These are phyloP conservation scores for Ustilago bromivora DNA, from an alignment of 1,284 basidiomycete species.

Conservation along the genomic window DNA sequence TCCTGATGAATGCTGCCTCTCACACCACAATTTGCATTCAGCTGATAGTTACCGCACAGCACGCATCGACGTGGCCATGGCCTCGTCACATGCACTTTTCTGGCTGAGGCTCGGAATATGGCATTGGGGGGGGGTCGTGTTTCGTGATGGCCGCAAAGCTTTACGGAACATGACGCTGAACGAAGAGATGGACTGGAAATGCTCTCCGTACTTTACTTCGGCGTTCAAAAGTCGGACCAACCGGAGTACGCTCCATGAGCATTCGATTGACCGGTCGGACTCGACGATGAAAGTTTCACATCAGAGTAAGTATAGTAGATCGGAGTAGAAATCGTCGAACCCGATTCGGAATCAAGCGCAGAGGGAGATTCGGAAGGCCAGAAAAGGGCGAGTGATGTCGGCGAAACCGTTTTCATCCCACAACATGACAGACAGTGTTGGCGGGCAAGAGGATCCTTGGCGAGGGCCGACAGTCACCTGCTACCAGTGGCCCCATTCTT, in stretches of 20 bases:
- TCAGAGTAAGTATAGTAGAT: not conserved
- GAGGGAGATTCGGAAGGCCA: not conserved
- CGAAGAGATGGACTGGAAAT: not conserved
- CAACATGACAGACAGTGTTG: not conserved
- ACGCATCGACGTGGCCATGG: not conserved
- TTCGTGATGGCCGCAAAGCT: not conserved
- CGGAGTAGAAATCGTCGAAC: constrained; percentile 12
- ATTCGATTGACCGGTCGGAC: not conserved
- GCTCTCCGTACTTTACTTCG: not conserved
- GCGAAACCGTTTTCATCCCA: not conserved
- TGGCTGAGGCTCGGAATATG: not conserved
- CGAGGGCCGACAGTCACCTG: not conserved
- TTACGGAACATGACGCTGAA: not conserved
- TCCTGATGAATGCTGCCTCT: not conserved
- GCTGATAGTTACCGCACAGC: not conserved
- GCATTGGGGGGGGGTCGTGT: too few species aligned
- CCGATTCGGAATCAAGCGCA: not conserved
- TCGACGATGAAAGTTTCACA: not conserved
- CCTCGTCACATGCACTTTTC: not conserved
- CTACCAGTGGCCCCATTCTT: not conserved
- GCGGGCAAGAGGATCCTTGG: not conserved
- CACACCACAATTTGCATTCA: too few species aligned
- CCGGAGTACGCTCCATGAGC: not conserved
- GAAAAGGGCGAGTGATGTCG: not conserved
- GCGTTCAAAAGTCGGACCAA: not conserved